These are phyloP conservation scores for Phytophthora pseudosyringae DNA, from an alignment of 352 stramenopile genomes.

Conservation along the genomic window DNA sequence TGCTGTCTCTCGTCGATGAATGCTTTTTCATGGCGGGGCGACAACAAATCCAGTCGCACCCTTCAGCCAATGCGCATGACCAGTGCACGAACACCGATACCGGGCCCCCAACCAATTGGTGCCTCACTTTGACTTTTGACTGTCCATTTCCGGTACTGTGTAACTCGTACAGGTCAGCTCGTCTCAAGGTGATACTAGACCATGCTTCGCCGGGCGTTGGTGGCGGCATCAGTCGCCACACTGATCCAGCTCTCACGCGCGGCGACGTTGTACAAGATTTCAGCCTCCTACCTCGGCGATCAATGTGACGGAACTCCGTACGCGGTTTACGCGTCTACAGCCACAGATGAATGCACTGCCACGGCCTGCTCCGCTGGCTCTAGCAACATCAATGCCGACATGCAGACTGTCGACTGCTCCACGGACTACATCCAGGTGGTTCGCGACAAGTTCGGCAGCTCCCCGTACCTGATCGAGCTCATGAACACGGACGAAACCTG, in stretches of 20 bases:
- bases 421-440: constrained; percentile 29
- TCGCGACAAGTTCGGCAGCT: constrained; percentile 26
- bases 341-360: constrained; percentile 11
- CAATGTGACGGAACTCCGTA: constrained; percentile 27
- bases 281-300: constrained; percentile 28
- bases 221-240: background rate
- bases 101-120: background rate
- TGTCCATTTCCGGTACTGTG: background rate
- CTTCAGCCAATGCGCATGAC: constrained; percentile 17
- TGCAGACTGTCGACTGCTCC: constrained; percentile 31
- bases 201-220: constrained; percentile 12
- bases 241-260: background rate
- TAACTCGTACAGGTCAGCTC: background rate
- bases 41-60: constrained; percentile 18
- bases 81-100: constrained; percentile 16
- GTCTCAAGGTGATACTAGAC: background rate
- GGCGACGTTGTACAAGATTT: constrained; percentile 24
- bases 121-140: constrained; percentile 2
- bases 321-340: constrained; percentile 13
- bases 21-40: background rate
- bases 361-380: constrained; percentile 5
- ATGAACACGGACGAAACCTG: constrained; percentile 25
- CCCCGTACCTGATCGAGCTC: constrained; percentile 30
- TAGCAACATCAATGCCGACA: constrained; percentile 25
- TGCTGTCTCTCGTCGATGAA: constrained; percentile 12